These are phyloP conservation scores for Oryza meridionalis DNA, from an alignment of 176 grass and related monocot species.

Conservation along the genomic window DNA sequence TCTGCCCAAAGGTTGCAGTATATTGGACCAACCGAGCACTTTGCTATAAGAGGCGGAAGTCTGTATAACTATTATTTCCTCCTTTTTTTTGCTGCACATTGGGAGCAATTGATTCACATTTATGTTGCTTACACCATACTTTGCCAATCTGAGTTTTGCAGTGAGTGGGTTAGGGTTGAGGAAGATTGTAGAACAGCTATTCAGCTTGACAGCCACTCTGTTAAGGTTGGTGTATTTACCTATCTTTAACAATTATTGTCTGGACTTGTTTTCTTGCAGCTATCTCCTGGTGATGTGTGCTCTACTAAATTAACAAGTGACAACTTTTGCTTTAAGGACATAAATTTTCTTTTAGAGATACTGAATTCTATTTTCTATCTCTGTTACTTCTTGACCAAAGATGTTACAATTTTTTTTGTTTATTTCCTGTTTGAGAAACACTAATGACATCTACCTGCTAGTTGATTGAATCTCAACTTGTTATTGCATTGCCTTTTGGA, in stretches of 20 bases:
- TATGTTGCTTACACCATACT: slow-evolving; percentile 28
- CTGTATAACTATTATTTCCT: slow-evolving; percentile 38
- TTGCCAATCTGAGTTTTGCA: slow-evolving; percentile 41
- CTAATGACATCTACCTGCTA: too few relatives aligned
- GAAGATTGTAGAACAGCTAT: slow-evolving; percentile 82
- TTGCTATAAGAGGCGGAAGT: slow-evolving; percentile 87
- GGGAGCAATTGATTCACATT: slow-evolving; percentile 10
- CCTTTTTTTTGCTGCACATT: slow-evolving; percentile 23
- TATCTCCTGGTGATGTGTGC: too few relatives aligned
- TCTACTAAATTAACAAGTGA: too few relatives aligned
- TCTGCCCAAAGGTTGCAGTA: slow-evolving; percentile 67
- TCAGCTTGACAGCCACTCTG: slow-evolving; percentile 69
- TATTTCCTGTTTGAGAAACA: too few relatives aligned
- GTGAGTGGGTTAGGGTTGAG: slow-evolving; percentile 81
- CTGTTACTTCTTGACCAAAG: too few relatives aligned
- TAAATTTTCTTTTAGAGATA: too few relatives aligned
- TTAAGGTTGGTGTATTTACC: slow-evolving; percentile 59
- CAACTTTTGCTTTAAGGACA: too few relatives aligned
- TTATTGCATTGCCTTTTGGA: too few relatives aligned
- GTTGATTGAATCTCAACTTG: too few relatives aligned
- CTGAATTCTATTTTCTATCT: too few relatives aligned
- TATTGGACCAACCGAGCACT: slow-evolving; percentile 88
- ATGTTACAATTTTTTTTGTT: too few relatives aligned
- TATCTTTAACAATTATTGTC: background rate
- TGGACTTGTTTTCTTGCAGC: too few relatives aligned